Conservation (phyloP, 1,139 yeast genomes). For the Pneumocystis carinii region DNA sequence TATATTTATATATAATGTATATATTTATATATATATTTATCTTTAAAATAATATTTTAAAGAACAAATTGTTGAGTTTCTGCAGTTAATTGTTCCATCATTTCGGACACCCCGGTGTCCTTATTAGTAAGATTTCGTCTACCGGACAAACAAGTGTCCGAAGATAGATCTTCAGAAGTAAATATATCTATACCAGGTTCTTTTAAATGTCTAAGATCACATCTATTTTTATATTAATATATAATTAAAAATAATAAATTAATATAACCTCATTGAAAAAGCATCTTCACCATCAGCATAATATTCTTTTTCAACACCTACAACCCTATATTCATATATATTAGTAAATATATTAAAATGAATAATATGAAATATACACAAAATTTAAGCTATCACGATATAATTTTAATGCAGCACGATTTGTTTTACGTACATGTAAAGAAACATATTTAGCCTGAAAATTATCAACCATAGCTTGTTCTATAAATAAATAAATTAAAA, state of each 20-base stretch:
- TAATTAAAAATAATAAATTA: background rate
- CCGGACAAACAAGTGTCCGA: too few relatives aligned
- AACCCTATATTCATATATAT: slow-evolving; percentile 26
- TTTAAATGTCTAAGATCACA: slow-evolving; percentile 4
- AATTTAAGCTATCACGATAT: slow-evolving; percentile 70
- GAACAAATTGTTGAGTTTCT: too few relatives aligned
- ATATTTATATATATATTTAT: too few relatives aligned
- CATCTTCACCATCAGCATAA: slow-evolving; percentile 96
- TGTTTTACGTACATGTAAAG: slow-evolving; percentile 84
- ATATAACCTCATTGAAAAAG: slow-evolving; percentile 75
- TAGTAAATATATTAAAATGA: background rate
- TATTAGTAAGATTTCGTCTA: too few relatives aligned
- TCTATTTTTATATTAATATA: slow-evolving; percentile 1
- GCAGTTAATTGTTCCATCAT: too few relatives aligned
- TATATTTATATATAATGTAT: too few relatives aligned
- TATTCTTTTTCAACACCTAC: slow-evolving; percentile 69
- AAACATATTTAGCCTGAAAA: slow-evolving; percentile 69
- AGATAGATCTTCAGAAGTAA: too few relatives aligned
- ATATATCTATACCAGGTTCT: background rate
- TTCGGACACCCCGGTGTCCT: too few relatives aligned
- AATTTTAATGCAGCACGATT: slow-evolving; percentile 89
- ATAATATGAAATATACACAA: slow-evolving; percentile 30
- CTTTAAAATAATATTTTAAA: too few relatives aligned
- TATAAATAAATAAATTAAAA: background rate
- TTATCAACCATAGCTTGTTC: slow-evolving; percentile 65